Base-by-base conservation (phyloP, 192 early-diverging fungal species). In the Backusella luteola region DNA sequence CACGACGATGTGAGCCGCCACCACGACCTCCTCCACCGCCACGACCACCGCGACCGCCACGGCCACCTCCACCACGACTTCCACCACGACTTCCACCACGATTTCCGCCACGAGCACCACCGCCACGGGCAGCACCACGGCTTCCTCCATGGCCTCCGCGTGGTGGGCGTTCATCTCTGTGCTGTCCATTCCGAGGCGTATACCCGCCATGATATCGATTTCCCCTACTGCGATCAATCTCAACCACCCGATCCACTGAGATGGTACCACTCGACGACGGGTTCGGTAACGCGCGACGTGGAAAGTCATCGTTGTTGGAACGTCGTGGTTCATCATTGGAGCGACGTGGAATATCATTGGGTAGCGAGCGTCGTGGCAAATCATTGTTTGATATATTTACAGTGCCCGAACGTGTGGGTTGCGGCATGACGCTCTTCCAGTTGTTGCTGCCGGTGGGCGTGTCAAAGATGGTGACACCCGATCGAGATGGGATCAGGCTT, bases 351-450 rank as follows among this genome's bases (percentile, higher is more conserved):
- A 32, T 32, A 2, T 32, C 32, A 32, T 32, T 32, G 32, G 69
- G 69, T 41, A 71, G 4, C 9, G 23, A 23, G 7, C 41, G 41
- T 4, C 69, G 69, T 38, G 69, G 69, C 17, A 71, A 49, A 17
- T 49, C 6, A 17, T n/a, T 1, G 6, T 19, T 49, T 49, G 56
- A 59, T 7, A 72, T 44, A 46, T 49, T 72, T 44, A 72, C 29
- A 32, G 70, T 72, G 2, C 70, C 70, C 8, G 70, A 72, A 1
- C 70, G 70, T 3, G 70, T 72, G 19, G 70, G 70, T 34, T 46
- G 42, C 32, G 70, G 70, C 11, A 72, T 44, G 4, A 72, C 29
- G 6, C 23, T 44, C 19, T 72, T 72, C 70, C 70, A 49, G 32
- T 72, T 42, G 6, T 46, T 42, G 29, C 21, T 72, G 17, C 70